Evolutionary conservation across 495 filamentous ascomycete species (phyloP).

Genomic region (Monascus purpureus): DNA sequence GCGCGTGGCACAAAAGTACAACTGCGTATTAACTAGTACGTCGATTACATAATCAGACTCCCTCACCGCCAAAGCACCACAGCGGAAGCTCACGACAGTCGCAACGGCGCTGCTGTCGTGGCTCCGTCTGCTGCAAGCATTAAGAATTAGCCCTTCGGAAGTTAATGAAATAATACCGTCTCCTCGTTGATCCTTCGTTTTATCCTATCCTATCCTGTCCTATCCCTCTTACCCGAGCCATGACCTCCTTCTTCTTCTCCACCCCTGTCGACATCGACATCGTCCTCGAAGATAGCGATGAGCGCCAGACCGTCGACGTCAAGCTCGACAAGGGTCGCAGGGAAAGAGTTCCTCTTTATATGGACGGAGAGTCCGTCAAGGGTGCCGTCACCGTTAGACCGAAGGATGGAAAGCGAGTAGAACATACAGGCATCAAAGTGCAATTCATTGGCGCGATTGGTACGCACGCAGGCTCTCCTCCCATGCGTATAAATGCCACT

Average conservation of each 20-base stretch:
- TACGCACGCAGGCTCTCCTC: slow-evolving; percentile 15
- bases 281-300: slow-evolving; percentile 87
- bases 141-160: too few species aligned
- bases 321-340: slow-evolving; percentile 94
- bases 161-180: too few species aligned
- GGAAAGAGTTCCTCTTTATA: slow-evolving; percentile 92
- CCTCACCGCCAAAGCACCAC: too few species aligned
- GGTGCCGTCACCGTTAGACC: slow-evolving; percentile 87
- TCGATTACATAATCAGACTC: too few species aligned
- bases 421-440: slow-evolving; percentile 98
- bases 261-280: slow-evolving; percentile 98
- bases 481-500: neutral
- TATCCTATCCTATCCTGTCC: too few species aligned
- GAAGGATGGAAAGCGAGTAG: slow-evolving; percentile 95
- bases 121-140: too few species aligned
- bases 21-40: too few species aligned
- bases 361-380: slow-evolving; percentile 97
- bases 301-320: slow-evolving; percentile 88
- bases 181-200: too few species aligned
- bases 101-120: too few species aligned
- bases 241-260: slow-evolving; percentile 93
- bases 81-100: too few species aligned
- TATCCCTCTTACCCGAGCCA: too few species aligned
- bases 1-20: too few species aligned
- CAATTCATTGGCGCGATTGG: slow-evolving; percentile 99